Conservation (phyloP, 1,284 basidiomycete genomes). For the Omphalotus olearius region DNA sequence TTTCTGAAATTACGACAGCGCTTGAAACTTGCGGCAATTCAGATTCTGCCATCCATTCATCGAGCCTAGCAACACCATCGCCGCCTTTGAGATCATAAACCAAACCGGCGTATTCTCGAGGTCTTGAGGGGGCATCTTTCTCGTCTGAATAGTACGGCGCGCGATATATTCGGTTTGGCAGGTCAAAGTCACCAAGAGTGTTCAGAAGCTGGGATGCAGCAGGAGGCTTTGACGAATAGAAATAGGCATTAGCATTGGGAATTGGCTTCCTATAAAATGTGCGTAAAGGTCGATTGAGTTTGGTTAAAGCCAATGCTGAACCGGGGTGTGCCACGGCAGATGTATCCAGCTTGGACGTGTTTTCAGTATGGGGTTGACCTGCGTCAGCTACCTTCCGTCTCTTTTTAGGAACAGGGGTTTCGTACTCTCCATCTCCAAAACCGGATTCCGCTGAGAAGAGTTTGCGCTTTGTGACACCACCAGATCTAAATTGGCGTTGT, state of each 20-base stretch:
- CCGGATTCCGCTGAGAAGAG: too few species aligned
- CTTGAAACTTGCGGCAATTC: neutral
- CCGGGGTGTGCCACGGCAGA: too few species aligned
- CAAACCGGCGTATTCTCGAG: constrained; percentile 80
- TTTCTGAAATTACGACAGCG: constrained; percentile 1
- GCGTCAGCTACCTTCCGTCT: too few species aligned
- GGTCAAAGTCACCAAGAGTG: constrained; percentile 46
- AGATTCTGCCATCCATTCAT: constrained; percentile 42
- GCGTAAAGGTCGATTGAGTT: too few species aligned
- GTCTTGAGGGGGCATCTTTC: constrained; percentile 63
- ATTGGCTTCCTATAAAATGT: too few species aligned
- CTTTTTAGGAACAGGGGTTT: too few species aligned
- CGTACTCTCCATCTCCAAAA: too few species aligned
- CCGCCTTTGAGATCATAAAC: constrained; percentile 68
- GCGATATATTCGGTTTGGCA: constrained; percentile 67
- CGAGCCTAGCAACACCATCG: constrained; percentile 44
- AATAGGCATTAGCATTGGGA: constrained; percentile 26
- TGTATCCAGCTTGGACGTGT: too few species aligned
- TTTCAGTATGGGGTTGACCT: too few species aligned
- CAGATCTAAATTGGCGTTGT: too few species aligned
- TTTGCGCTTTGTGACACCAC: too few species aligned
- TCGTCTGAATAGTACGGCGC: constrained; percentile 78
- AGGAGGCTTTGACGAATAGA: constrained; percentile 57
- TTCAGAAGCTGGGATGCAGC: constrained; percentile 44
- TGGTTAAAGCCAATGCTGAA: too few species aligned